Evolutionary conservation across 768 basidiomycete genomes (phyloP).

Genomic region (Agrocybe pediades): DNA sequence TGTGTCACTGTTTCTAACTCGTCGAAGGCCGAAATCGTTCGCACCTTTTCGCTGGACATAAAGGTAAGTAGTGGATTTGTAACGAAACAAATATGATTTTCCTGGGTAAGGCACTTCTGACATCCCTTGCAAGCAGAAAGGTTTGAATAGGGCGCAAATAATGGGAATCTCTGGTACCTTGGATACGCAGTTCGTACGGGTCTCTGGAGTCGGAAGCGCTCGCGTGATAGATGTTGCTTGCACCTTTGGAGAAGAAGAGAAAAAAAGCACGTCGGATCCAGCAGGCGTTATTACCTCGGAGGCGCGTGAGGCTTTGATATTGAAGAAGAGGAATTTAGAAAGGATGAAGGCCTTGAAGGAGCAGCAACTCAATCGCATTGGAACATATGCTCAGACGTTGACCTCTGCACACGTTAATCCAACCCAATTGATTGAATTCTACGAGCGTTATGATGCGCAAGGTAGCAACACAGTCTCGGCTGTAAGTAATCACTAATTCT

Average conservation of each 20-base stretch:
- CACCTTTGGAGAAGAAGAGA: slow-evolving; percentile 29
- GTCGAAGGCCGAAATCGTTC: slow-evolving; percentile 55
- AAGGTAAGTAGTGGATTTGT: slow-evolving; percentile 36
- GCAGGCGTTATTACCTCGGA: slow-evolving; percentile 28
- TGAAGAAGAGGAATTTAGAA: slow-evolving; percentile 35
- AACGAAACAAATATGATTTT: too few relatives aligned
- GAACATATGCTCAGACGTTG: slow-evolving; percentile 45
- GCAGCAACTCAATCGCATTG: slow-evolving; percentile 42
- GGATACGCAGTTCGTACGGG: slow-evolving; percentile 54
- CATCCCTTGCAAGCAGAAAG: slow-evolving; percentile 36
- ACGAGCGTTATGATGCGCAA: not conserved
- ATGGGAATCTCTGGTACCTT: slow-evolving; percentile 49
- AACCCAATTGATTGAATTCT: slow-evolving; percentile 9
- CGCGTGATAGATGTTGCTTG: slow-evolving; percentile 59
- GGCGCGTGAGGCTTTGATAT: slow-evolving; percentile 34
- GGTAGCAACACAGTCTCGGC: not conserved
- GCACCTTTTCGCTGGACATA: slow-evolving; percentile 48
- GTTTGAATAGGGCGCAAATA: slow-evolving; percentile 54
- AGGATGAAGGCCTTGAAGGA: slow-evolving; percentile 39
- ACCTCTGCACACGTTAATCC: slow-evolving; percentile 42
- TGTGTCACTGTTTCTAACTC: slow-evolving; percentile 61
- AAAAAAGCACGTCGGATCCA: slow-evolving; percentile 6
- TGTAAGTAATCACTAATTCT: not conserved
- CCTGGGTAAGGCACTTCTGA: too few relatives aligned
- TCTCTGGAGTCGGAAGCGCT: slow-evolving; percentile 49